phyloP scores from a whole-genome alignment of 2,329 filamentous ascomycete species.

The Colletotrichum tofieldiae region DNA sequence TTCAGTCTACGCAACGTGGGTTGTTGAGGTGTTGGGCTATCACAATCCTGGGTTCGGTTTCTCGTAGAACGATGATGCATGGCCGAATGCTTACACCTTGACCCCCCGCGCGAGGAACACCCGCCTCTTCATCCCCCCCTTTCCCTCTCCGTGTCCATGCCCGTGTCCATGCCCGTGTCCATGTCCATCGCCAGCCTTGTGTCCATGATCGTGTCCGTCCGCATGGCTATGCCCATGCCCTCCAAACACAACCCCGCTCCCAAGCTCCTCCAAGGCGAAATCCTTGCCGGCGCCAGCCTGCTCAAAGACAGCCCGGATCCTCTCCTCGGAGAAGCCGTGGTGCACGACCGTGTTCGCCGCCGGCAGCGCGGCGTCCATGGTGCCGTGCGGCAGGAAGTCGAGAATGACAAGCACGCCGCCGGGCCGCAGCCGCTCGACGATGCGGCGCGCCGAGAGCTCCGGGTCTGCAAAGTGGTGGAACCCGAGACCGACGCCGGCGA shows the following conservation, averaged over 20 bases:
- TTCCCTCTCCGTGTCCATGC: conserved; percentile 47
- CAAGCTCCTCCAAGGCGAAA: conserved; percentile 72
- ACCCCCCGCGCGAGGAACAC: conserved; percentile 53
- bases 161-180: conserved; percentile 47
- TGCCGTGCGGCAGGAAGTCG: conserved; percentile 75
- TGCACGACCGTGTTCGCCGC: conserved; percentile 71
- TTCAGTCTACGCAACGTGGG: background rate
- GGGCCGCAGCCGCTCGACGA: conserved; percentile 74
- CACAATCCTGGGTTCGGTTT: no score
- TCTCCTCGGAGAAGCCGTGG: conserved; percentile 75
- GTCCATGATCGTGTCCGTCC: background rate
- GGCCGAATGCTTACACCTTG: conserved; percentile 17
- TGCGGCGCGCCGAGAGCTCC: conserved; percentile 68
- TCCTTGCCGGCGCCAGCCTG: conserved; percentile 71
- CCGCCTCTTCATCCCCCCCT: conserved; percentile 57
- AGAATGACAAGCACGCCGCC: conserved; percentile 79
- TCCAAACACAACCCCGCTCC: conserved; percentile 64
- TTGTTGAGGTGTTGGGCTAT: background rate
- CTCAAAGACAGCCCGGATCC: conserved; percentile 74
- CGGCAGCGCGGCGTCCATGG: conserved; percentile 44
- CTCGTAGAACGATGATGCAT: background rate
- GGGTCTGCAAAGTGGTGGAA: conserved; percentile 80
- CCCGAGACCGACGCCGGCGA: conserved; percentile 74
- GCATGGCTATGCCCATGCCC: conserved; percentile 38
- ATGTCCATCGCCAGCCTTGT: conserved; percentile 47